Percentiles rank a stretch among this genome's conserved stretches.
Evolutionary conservation across 2,329 filamentous ascomycete genomes (phyloP).

Genomic region (Aspergillus phoenicis): DNA sequence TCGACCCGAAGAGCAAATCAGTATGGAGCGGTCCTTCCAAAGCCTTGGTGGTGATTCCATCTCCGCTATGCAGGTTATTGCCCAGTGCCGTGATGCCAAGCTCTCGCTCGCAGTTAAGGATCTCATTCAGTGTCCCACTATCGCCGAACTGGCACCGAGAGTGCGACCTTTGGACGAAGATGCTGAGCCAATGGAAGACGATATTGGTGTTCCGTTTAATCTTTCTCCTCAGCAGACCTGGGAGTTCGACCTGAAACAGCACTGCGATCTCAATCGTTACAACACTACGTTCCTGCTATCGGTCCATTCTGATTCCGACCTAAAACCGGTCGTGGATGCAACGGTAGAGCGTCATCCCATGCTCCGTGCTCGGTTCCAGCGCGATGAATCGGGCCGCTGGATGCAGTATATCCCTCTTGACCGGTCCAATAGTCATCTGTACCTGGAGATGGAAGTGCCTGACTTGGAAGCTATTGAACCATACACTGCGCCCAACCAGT

Average conservation of each 20-base stretch:
- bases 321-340: not conserved
- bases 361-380: conserved; percentile 1
- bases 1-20: conserved; percentile 50
- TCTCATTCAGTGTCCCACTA: conserved; percentile 3
- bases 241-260: not conserved
- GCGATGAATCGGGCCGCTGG: not conserved
- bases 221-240: not conserved
- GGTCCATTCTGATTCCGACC: not conserved
- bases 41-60: conserved; percentile 39
- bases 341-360: not conserved
- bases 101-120: not conserved
- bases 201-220: not conserved
- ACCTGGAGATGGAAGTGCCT: not conserved
- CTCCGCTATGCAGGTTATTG: conserved; percentile 15
- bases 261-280: not conserved
- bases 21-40: conserved; percentile 50
- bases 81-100: conserved; percentile 10
- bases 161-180: not conserved
- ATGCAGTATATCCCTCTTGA: not conserved
- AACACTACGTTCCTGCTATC: conserved; percentile 2
- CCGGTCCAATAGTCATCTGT: not conserved
- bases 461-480: not conserved
- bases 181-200: not conserved
- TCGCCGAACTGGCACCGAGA: not conserved
- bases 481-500: not conserved